Evolutionary conservation across 805 yeast species (phyloP).

Genomic region (Sugiyamaella boreocaroliniensis): DNA sequence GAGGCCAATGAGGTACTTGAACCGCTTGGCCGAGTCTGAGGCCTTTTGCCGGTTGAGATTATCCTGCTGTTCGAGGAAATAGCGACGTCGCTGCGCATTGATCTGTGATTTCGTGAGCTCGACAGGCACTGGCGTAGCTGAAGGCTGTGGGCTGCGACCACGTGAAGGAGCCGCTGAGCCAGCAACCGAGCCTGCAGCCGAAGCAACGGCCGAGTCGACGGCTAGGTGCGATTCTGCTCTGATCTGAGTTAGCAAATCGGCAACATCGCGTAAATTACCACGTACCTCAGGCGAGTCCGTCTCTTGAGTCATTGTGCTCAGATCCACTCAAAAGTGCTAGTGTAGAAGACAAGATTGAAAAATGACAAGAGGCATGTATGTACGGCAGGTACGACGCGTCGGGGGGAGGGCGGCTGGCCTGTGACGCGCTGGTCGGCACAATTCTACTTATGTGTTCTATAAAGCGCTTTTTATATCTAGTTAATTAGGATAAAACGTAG

Average conservation of each 20-base stretch:
- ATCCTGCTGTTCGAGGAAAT: slow-evolving; percentile 27
- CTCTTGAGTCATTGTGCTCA: neutral
- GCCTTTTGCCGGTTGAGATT: slow-evolving; percentile 25
- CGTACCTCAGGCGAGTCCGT: neutral
- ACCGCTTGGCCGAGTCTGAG: slow-evolving; percentile 67
- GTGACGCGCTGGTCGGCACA: neutral
- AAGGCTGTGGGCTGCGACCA: slow-evolving; percentile 12
- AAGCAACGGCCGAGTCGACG: neutral
- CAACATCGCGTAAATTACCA: too few species aligned
- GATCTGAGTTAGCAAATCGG: neutral
- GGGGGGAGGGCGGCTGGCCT: neutral
- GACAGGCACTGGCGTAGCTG: slow-evolving; percentile 19
- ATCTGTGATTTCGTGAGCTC: slow-evolving; percentile 22
- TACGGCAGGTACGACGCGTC: neutral
- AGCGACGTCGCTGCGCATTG: slow-evolving; percentile 22
- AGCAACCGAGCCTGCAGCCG: slow-evolving; percentile 1
- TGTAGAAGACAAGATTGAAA: neutral
- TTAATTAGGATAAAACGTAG: too few species aligned
- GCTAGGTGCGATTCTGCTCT: neutral
- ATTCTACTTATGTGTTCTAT: too few species aligned
- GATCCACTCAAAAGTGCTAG: neutral
- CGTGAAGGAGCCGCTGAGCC: slow-evolving; percentile 12
- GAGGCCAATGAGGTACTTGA: slow-evolving; percentile 70
- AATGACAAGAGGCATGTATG: neutral
- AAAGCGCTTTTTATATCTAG: too few species aligned